These are phyloP conservation scores for Tetradesmus lagerheimii DNA, from an alignment of 139 green algal genomes.

Conservation along the genomic window DNA sequence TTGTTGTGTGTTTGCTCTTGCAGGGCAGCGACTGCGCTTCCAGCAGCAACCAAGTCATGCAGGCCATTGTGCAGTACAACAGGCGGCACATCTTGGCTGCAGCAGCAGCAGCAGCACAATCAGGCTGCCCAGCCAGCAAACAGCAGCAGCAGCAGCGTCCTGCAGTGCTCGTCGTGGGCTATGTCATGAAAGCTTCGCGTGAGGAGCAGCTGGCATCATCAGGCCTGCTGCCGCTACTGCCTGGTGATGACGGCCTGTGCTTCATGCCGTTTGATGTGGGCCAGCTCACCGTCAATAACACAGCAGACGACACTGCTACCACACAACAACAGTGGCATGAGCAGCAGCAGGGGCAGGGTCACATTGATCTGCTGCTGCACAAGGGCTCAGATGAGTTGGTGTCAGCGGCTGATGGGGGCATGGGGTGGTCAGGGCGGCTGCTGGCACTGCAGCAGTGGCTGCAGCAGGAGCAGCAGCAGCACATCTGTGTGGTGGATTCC, in stretches of 20 bases:
- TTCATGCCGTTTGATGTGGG: constrained; percentile 70
- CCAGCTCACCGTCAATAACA: not conserved
- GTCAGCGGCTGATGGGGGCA: not conserved
- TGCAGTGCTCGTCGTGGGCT: constrained; percentile 48
- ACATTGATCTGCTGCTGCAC: constrained; percentile 75
- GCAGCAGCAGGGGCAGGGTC: constrained; percentile 52
- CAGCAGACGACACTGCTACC: constrained; percentile 38
- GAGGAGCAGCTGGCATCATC: constrained; percentile 51
- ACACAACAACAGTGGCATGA: not conserved
- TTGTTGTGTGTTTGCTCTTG: no score
- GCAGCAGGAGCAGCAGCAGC: not conserved
- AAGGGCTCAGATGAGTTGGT: constrained; percentile 78
- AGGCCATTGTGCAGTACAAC: constrained; percentile 35
- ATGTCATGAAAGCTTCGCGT: constrained; percentile 59
- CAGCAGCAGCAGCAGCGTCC: not conserved
- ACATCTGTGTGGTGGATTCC: constrained; percentile 53
- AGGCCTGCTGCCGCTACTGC: constrained; percentile 53
- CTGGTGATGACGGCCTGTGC: constrained; percentile 27
- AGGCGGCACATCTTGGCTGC: not conserved
- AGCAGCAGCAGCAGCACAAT: not conserved
- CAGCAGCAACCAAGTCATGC: constrained; percentile 9
- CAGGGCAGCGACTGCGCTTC: not conserved
- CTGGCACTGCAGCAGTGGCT: constrained; percentile 38
- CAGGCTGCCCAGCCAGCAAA: not conserved
- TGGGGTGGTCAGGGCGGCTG: constrained; percentile 41